These are phyloP conservation scores for Dipteronia dyeriana DNA, from an alignment of 345 rosid species.

Conservation along the genomic window DNA sequence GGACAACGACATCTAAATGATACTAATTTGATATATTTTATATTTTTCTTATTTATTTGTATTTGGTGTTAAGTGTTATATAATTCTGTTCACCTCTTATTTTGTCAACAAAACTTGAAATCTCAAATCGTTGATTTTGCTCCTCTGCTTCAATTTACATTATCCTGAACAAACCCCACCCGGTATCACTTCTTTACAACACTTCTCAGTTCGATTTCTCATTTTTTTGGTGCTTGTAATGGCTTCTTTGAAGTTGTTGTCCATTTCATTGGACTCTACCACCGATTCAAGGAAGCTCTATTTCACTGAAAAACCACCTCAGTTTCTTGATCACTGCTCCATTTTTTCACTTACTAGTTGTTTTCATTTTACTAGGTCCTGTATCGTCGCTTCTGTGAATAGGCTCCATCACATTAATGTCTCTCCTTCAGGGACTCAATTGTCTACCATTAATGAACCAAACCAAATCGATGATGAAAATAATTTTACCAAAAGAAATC, in stretches of 20 bases:
- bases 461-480: constrained; percentile 26
- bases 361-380: constrained; percentile 32
- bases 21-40: too few species aligned
- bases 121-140: constrained; percentile 7
- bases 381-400: constrained; percentile 32
- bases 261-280: constrained; percentile 43
- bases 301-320: constrained; percentile 42
- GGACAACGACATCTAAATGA: too few species aligned
- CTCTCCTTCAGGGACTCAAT: constrained; percentile 40
- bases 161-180: constrained; percentile 3
- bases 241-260: constrained; percentile 55
- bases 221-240: constrained; percentile 21
- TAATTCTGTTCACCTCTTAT: too few species aligned
- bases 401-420: constrained; percentile 41
- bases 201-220: not conserved
- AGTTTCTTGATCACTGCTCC: constrained; percentile 39
- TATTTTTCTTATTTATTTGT: too few species aligned
- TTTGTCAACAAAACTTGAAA: not conserved
- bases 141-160: constrained; percentile 10
- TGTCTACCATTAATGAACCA: constrained; percentile 26
- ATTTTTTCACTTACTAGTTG: constrained; percentile 37
- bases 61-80: too few species aligned
- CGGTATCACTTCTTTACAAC: not conserved
- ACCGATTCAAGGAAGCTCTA: constrained; percentile 55
- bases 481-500: constrained; percentile 22